Conservation (phyloP, 1,284 basidiomycete genomes). For the Rugosomyces carneus region DNA sequence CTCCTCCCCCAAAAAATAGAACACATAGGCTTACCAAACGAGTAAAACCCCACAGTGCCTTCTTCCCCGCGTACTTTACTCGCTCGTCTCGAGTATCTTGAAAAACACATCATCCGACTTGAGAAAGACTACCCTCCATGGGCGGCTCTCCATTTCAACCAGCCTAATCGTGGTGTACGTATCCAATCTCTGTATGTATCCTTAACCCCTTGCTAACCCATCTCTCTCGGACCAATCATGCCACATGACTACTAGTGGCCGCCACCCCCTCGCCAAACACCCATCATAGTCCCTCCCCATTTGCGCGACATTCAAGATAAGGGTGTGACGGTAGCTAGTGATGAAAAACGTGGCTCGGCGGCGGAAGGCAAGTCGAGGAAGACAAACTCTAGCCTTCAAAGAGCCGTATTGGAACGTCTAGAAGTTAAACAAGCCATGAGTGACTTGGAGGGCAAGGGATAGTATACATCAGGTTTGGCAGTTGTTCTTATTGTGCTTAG, state of each 20-base stretch:
- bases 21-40: not conserved
- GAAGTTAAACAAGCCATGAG: conserved; percentile 13
- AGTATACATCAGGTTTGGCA: not conserved
- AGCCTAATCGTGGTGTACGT: conserved; percentile 70
- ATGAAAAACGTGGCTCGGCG: not conserved
- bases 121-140: conserved; percentile 78
- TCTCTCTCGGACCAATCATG: conserved; percentile 4
- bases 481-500: not conserved
- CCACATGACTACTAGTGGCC: conserved; percentile 10
- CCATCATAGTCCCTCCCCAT: conserved; percentile 15
- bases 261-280: conserved; percentile 14
- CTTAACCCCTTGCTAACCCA: conserved; percentile 5
- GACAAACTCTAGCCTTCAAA: conserved; percentile 9
- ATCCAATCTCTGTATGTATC: conserved; percentile 1
- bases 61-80: conserved; percentile 57
- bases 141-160: conserved; percentile 78
- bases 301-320: conserved; percentile 3
- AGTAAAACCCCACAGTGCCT: conserved; percentile 43
- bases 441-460: conserved; percentile 5
- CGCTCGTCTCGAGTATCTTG: conserved; percentile 59
- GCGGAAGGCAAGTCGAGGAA: conserved; percentile 7
- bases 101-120: conserved; percentile 66
- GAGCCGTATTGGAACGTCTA: conserved; percentile 12
- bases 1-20: too few species aligned
- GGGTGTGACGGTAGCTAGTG: not conserved